These are phyloP conservation scores for Tolypocladium pustulatum DNA, from an alignment of 2,329 filamentous ascomycete genomes.

Conservation along the genomic window DNA sequence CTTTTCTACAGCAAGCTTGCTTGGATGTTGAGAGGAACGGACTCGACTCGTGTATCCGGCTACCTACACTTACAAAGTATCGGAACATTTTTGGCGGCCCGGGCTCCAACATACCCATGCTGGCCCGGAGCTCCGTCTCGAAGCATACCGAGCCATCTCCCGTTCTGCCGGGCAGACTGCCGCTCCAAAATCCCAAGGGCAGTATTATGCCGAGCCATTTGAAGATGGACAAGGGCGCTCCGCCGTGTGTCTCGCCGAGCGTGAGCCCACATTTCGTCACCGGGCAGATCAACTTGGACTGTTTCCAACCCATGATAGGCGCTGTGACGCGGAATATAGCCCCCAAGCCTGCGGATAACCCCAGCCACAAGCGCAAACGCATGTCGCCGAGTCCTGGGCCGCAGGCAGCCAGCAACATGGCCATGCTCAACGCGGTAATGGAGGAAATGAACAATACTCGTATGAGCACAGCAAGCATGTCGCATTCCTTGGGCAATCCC, in stretches of 20 bases:
- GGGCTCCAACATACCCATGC: conserved; percentile 32
- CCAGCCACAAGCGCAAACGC: conserved; percentile 21
- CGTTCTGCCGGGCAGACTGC: conserved; percentile 33
- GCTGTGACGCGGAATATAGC: conserved; percentile 20
- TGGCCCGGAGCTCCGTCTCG: conserved; percentile 34
- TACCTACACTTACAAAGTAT: conserved; percentile 25
- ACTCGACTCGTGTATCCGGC: conserved; percentile 22
- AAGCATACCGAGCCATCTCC: conserved; percentile 28
- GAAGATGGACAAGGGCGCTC: conserved; percentile 4
- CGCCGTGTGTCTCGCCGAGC: neutral
- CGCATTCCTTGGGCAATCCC: neutral
- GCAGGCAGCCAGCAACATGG: conserved; percentile 1
- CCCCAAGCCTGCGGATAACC: conserved; percentile 5
- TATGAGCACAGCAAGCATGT: neutral
- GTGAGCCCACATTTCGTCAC: neutral
- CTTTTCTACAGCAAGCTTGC: conserved; percentile 75
- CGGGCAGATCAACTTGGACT: conserved; percentile 11
- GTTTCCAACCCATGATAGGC: conserved; percentile 22
- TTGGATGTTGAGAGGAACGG: conserved; percentile 60
- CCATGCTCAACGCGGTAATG: neutral
- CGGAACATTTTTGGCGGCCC: conserved; percentile 16
- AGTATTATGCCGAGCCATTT: neutral
- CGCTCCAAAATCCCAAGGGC: conserved; percentile 18
- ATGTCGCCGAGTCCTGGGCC: conserved; percentile 15
- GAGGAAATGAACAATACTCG: neutral